A percentile compares a stretch with the other conserved stretches of the same genome.
These are phyloP conservation scores for Chloropicon primus DNA, from an alignment of 139 green algal genomes.

Conservation along the genomic window DNA sequence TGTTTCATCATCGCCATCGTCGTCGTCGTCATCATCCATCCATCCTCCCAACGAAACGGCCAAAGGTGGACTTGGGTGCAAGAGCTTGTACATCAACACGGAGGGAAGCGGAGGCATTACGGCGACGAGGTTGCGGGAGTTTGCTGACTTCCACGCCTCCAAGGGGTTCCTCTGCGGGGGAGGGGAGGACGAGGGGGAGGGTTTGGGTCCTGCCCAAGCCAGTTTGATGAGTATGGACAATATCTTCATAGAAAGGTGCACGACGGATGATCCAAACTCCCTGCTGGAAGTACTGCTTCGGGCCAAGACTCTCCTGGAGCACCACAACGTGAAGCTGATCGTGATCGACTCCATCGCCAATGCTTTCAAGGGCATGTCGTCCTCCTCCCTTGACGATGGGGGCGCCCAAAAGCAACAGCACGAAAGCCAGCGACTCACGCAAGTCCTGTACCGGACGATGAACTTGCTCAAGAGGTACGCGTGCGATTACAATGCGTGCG, in stretches of 20 bases:
- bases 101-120: neutral
- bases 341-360: constrained; percentile 61
- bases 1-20: too few species aligned
- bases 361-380: constrained; percentile 25
- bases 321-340: constrained; percentile 29
- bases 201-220: neutral
- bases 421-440: constrained; percentile 22
- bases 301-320: neutral
- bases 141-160: neutral
- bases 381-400: neutral
- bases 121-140: neutral
- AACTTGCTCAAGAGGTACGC: constrained; percentile 26
- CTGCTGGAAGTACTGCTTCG: constrained; percentile 13
- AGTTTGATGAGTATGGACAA: constrained; percentile 9
- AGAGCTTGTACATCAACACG: neutral
- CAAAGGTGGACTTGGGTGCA: neutral
- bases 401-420: neutral
- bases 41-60: too few species aligned
- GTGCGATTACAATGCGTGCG: constrained; percentile 28
- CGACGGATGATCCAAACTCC: constrained; percentile 8
- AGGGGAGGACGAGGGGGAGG: too few species aligned
- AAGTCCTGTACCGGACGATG: constrained; percentile 39
- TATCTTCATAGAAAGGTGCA: constrained; percentile 32
- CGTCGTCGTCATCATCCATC: too few species aligned
- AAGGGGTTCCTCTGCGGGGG: neutral